A percentile compares a stretch with the other conserved stretches of the same genome.
phyloP scores from a whole-genome alignment of 768 basidiomycete species.

The Russula brevipes region DNA sequence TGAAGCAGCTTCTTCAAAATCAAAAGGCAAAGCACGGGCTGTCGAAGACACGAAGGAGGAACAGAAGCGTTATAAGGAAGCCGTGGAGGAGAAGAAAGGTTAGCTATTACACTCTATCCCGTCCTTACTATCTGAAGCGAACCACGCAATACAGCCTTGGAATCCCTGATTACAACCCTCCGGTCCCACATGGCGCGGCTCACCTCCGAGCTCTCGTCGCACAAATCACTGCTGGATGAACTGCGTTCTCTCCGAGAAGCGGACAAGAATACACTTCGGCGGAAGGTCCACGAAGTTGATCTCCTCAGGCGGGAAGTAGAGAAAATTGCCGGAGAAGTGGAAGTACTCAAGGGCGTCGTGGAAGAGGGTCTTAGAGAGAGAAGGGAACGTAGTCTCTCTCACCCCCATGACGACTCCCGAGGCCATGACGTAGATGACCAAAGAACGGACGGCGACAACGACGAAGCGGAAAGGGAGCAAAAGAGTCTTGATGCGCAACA shows the following conservation, averaged over 20 bases:
- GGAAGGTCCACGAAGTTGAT: conserved; percentile 63
- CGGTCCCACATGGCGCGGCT: conserved; percentile 72
- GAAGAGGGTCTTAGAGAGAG: conserved; percentile 81
- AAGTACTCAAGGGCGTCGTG: conserved; percentile 79
- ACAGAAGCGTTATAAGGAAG: conserved; percentile 57
- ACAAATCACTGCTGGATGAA: conserved; percentile 64
- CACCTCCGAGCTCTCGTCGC: conserved; percentile 72
- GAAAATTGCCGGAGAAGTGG: conserved; percentile 76
- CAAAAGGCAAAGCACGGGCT: conserved; percentile 36
- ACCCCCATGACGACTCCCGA: not conserved
- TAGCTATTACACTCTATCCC: conserved; percentile 14
- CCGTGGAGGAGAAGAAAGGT: conserved; percentile 90
- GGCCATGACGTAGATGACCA: not conserved
- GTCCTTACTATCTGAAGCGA: not conserved
- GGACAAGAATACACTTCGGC: conserved; percentile 51
- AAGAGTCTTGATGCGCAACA: conserved; percentile 25
- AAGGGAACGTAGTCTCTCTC: conserved; percentile 41
- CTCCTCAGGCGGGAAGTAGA: conserved; percentile 72
- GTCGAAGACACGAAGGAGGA: conserved; percentile 18
- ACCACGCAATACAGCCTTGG: conserved; percentile 51
- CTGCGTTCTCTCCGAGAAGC: conserved; percentile 58
- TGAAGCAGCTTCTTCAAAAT: conserved; percentile 31
- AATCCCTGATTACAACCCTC: conserved; percentile 69
- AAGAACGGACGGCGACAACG: not conserved
- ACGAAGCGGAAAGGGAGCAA: conserved; percentile 26